Evolutionary conservation across 352 stramenopile species (phyloP).

Genomic region (Pythium grandisporangium): DNA sequence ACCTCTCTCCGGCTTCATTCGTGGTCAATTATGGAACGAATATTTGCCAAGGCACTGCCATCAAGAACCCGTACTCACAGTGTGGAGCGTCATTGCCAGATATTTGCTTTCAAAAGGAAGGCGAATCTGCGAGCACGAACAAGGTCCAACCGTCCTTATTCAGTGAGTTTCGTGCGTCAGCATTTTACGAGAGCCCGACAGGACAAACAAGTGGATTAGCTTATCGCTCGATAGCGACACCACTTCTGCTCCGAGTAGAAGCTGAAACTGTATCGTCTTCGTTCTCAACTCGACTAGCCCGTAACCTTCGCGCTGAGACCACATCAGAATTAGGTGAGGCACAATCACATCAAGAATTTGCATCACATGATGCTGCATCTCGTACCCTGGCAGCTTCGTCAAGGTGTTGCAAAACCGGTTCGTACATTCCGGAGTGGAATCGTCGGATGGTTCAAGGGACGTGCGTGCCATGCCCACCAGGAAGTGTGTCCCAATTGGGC

Average conservation of each 20-base stretch:
- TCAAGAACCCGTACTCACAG: not conserved
- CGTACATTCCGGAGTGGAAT: no score
- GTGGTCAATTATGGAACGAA: not conserved
- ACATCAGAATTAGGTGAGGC: no score
- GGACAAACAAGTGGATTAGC: not conserved
- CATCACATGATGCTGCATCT: no score
- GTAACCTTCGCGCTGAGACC: no score
- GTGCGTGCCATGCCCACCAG: conserved; percentile 1
- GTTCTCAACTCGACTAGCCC: no score
- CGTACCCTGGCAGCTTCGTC: no score
- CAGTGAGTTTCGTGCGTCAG: not conserved
- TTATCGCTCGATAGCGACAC: not conserved
- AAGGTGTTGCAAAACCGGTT: no score
- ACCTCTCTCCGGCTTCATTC: not conserved
- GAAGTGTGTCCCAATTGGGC: conserved; percentile 4
- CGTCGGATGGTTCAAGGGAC: not conserved
- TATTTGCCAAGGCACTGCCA: not conserved
- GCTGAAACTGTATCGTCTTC: no score
- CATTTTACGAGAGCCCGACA: not conserved
- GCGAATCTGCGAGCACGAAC: not conserved
- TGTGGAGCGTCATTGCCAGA: conserved; percentile 2
- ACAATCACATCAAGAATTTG: no score
- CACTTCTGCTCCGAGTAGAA: not conserved
- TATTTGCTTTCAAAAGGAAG: conserved; percentile 1
- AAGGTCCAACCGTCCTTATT: not conserved